A percentile compares a stretch with the other conserved stretches of the same genome.
These are phyloP conservation scores for Hymenoscyphus occultus DNA, from an alignment of 2,329 filamentous ascomycete species.

Conservation along the genomic window DNA sequence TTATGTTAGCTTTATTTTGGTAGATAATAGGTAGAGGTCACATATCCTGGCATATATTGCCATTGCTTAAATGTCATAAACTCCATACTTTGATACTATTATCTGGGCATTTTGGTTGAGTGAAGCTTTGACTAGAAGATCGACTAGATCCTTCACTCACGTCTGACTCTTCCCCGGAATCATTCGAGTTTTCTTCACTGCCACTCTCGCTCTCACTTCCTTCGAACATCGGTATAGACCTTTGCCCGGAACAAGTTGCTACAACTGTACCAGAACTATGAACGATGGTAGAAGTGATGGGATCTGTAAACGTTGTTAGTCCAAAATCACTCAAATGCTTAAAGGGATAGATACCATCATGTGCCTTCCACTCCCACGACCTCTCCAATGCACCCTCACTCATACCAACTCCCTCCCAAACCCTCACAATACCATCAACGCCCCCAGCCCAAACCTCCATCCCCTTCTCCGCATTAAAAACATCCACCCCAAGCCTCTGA, in stretches of 20 bases:
- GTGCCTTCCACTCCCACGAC: constrained; percentile 35
- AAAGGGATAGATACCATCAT: constrained; percentile 31
- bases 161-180: constrained; percentile 10
- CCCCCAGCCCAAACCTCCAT: constrained; percentile 64
- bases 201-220: constrained; percentile 16
- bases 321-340: not conserved
- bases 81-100: constrained; percentile 49
- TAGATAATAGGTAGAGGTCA: constrained; percentile 17
- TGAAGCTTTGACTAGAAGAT: not conserved
- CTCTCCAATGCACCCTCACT: constrained; percentile 40
- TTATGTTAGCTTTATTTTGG: constrained; percentile 1
- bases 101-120: constrained; percentile 32
- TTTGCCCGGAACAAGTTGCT: constrained; percentile 37
- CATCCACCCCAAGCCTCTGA: constrained; percentile 54
- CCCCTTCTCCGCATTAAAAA: constrained; percentile 47
- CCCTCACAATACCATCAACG: constrained; percentile 50
- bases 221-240: constrained; percentile 15
- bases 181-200: constrained; percentile 18
- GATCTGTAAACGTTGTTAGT: constrained; percentile 24
- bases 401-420: constrained; percentile 57
- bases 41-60: constrained; percentile 18
- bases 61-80: constrained; percentile 32
- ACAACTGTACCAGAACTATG: constrained; percentile 36
- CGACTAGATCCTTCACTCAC: constrained; percentile 4
- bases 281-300: constrained; percentile 32